Conservation (phyloP, 257 asterid species). For the Buddleja alternifolia region DNA sequence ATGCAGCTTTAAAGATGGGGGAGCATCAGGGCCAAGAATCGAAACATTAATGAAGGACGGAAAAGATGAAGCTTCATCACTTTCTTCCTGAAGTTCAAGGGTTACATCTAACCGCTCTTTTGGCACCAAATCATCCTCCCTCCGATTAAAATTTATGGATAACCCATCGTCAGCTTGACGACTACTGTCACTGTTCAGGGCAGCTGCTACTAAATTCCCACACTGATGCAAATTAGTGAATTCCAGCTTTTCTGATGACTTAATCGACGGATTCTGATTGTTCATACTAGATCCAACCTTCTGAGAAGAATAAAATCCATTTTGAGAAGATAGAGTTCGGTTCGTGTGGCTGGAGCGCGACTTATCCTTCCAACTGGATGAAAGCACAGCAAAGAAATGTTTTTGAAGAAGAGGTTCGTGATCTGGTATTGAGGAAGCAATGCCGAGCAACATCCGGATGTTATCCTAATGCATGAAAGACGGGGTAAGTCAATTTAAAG, state of each 20-base stretch:
- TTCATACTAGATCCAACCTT: conserved; percentile 35
- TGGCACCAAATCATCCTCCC: conserved; percentile 42
- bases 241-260: conserved; percentile 43
- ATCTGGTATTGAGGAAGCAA: conserved; percentile 71
- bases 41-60: conserved; percentile 60
- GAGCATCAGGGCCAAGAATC: conserved; percentile 52
- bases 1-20: conserved; percentile 38
- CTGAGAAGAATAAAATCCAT: conserved; percentile 53
- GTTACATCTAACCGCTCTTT: conserved; percentile 67
- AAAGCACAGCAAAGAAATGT: conserved; percentile 78
- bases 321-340: conserved; percentile 36
- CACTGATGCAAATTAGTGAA: conserved; percentile 66
- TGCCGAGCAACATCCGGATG: conserved; percentile 65
- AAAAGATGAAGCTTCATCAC: conserved; percentile 40
- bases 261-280: conserved; percentile 32
- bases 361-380: conserved; percentile 68
- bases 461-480: conserved; percentile 68
- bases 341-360: conserved; percentile 39
- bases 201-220: conserved; percentile 75
- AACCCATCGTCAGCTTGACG: conserved; percentile 34
- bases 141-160: conserved; percentile 36
- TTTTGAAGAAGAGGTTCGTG: conserved; percentile 77
- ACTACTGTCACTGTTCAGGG: conserved; percentile 45
- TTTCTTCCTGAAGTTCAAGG: conserved; percentile 55
- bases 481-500: conserved; percentile 26